A percentile compares a stretch with the other conserved stretches of the same genome.
phyloP scores from a whole-genome alignment of 371 early-diverging fungal genomes.

The Synchytrium microbalum region DNA sequence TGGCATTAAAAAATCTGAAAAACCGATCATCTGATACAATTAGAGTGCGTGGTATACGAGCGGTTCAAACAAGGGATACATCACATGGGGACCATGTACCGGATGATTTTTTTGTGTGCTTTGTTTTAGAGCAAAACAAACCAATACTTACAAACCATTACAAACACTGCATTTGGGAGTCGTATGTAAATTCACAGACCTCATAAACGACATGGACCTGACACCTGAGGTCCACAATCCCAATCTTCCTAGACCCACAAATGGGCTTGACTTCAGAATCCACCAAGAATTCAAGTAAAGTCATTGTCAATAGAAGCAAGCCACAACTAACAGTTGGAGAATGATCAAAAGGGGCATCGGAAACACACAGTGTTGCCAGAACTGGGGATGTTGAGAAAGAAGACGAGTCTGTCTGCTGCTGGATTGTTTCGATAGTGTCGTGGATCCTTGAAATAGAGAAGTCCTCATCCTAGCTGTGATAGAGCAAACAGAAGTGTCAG shows the following conservation, averaged over 20 bases:
- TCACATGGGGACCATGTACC: not conserved
- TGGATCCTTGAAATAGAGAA: too few species aligned
- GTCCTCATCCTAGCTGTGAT: too few species aligned
- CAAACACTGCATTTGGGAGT: conserved; percentile 17
- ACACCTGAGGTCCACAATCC: conserved; percentile 15
- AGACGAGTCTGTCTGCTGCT: not conserved
- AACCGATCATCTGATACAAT: conserved; percentile 27
- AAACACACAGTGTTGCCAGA: too few species aligned
- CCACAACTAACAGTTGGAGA: too few species aligned
- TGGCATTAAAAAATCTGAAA: conserved; percentile 27
- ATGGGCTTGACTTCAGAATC: not conserved
- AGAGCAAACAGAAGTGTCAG: too few species aligned
- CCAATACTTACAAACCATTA: too few species aligned
- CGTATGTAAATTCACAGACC: conserved; percentile 25
- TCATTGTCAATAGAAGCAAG: too few species aligned
- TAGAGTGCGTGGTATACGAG: conserved; percentile 22
- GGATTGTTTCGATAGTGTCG: not conserved
- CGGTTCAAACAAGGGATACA: conserved; percentile 5
- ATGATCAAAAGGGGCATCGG: not conserved
- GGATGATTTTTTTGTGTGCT: not conserved
- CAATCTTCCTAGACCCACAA: not conserved
- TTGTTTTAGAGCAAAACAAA: not conserved
- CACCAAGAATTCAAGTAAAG: not conserved
- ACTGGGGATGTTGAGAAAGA: not conserved
- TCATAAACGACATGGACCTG: conserved; percentile 23